Conservation (phyloP, 345 rosid genomes). For the Streptanthus diversifolius region DNA sequence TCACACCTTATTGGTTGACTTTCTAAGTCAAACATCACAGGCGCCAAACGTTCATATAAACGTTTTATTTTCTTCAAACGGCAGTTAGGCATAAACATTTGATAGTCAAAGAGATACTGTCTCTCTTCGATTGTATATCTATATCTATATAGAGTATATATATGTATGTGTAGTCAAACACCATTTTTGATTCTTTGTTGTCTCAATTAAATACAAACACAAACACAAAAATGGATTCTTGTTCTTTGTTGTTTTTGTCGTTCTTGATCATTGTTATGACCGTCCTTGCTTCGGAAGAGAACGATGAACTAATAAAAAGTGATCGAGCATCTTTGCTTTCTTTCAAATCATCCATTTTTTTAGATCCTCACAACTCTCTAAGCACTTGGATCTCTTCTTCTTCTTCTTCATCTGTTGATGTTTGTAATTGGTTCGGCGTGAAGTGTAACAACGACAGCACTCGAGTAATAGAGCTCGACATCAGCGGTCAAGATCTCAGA, state of each 20-base stretch:
- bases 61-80: constrained; percentile 38
- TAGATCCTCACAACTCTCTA: constrained; percentile 49
- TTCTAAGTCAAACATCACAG: constrained; percentile 44
- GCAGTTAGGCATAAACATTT: constrained; percentile 52
- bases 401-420: constrained; percentile 34
- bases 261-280: constrained; percentile 29
- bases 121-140: constrained; percentile 25
- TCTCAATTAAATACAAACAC: background rate
- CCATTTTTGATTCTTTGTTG: constrained; percentile 16
- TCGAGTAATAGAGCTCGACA: constrained; percentile 48
- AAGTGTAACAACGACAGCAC: constrained; percentile 51
- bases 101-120: constrained; percentile 14
- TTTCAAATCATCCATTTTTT: constrained; percentile 51
- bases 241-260: constrained; percentile 30
- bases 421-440: constrained; percentile 79
- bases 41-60: constrained; percentile 40
- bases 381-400: constrained; percentile 41
- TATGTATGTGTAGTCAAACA: constrained; percentile 25
- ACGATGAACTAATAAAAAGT: constrained; percentile 6
- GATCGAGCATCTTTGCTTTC: constrained; percentile 56
- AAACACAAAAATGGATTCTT: constrained; percentile 39
- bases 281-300: constrained; percentile 30
- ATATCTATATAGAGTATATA: background rate
- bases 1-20: constrained; percentile 29
- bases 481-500: constrained; percentile 50